Percentiles rank a stretch among this genome's conserved stretches.
phyloP scores from a whole-genome alignment of 345 rosid species.

The Mercurialis annua region DNA sequence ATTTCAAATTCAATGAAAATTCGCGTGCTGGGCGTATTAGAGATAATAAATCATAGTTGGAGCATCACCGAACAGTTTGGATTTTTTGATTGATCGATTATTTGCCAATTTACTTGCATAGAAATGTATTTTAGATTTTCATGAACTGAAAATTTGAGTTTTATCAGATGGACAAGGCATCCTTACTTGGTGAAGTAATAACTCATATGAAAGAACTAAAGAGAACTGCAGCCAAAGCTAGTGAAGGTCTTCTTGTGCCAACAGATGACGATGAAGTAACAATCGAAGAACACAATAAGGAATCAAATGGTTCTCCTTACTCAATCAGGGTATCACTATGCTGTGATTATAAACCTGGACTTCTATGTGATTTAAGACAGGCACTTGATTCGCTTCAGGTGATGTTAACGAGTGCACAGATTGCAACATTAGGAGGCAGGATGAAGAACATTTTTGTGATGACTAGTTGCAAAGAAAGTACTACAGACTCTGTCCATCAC shows the following conservation, averaged over 20 bases:
- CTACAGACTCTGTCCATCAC: constrained; percentile 24
- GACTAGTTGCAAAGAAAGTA: constrained; percentile 24
- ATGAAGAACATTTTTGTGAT: constrained; percentile 45
- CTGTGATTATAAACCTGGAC: constrained; percentile 50
- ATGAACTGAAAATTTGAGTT: neutral
- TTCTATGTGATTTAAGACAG: constrained; percentile 45
- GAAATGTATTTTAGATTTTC: too few relatives aligned
- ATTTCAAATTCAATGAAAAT: too few relatives aligned
- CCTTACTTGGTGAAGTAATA: constrained; percentile 63
- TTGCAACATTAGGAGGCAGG: constrained; percentile 51
- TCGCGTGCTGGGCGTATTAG: too few relatives aligned
- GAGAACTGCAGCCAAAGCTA: constrained; percentile 40
- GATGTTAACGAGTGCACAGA: constrained; percentile 41
- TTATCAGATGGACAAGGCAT: constrained; percentile 74
- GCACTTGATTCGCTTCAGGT: constrained; percentile 44
- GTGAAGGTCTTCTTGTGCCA: constrained; percentile 50
- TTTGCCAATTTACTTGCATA: too few relatives aligned
- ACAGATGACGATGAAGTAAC: constrained; percentile 46
- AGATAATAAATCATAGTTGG: too few relatives aligned
- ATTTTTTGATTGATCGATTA: too few relatives aligned
- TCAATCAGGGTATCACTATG: constrained; percentile 49
- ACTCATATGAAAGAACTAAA: constrained; percentile 50
- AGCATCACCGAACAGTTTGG: too few relatives aligned
- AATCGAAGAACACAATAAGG: constrained; percentile 36
- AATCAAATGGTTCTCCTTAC: constrained; percentile 22